These are phyloP conservation scores for Venturia carpophila DNA, from an alignment of 2,329 filamentous ascomycete species.

Conservation along the genomic window DNA sequence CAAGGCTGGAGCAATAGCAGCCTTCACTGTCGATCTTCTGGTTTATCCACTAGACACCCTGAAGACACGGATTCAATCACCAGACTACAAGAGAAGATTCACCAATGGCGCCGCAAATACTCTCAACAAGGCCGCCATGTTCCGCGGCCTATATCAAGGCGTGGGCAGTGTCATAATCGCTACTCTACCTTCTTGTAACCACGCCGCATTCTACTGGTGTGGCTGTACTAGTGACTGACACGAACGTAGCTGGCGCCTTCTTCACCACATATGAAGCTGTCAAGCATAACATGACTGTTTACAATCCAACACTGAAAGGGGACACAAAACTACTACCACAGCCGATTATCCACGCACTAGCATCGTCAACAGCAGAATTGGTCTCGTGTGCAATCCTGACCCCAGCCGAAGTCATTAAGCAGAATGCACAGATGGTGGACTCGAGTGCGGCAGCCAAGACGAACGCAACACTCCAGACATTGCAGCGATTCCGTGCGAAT, in stretches of 20 bases:
- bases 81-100: slow-evolving; percentile 62
- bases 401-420: slow-evolving; percentile 84
- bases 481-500: slow-evolving; percentile 48
- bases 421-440: slow-evolving; percentile 80
- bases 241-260: slow-evolving; percentile 64
- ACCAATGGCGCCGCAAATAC: slow-evolving; percentile 48
- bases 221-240: neutral
- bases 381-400: slow-evolving; percentile 81
- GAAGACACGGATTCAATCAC: slow-evolving; percentile 78
- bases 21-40: slow-evolving; percentile 76
- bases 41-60: slow-evolving; percentile 85
- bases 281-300: slow-evolving; percentile 53
- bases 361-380: slow-evolving; percentile 70
- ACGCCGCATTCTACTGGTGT: slow-evolving; percentile 1
- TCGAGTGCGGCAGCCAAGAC: slow-evolving; percentile 23
- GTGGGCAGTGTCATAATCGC: slow-evolving; percentile 77
- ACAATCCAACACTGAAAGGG: slow-evolving; percentile 38
- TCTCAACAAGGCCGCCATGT: slow-evolving; percentile 48
- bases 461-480: slow-evolving; percentile 49
- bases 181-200: slow-evolving; percentile 73
- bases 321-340: slow-evolving; percentile 44
- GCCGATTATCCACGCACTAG: slow-evolving; percentile 62
- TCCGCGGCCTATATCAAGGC: slow-evolving; percentile 77
- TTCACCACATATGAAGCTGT: slow-evolving; percentile 82
- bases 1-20: slow-evolving; percentile 78